Conservation (phyloP, 176 grass and related monocot species). For the Bolboschoenus planiculmis region DNA sequence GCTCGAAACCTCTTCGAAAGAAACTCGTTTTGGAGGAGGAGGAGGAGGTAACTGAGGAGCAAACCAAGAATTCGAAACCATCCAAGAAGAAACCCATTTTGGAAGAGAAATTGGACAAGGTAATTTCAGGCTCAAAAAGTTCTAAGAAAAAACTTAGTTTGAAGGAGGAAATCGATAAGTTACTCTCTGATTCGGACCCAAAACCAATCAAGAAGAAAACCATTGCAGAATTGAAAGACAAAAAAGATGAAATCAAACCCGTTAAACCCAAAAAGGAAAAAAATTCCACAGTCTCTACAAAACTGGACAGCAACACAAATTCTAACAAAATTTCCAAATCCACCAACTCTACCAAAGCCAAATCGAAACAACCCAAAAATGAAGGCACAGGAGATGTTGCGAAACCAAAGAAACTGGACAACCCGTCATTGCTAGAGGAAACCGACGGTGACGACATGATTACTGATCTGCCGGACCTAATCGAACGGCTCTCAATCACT, state of each 20-base stretch:
- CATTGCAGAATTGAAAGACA: neutral
- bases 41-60: neutral
- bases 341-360: slow-evolving; percentile 41
- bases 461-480: slow-evolving; percentile 82
- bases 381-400: slow-evolving; percentile 9
- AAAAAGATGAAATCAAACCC: slow-evolving; percentile 64
- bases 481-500: slow-evolving; percentile 57
- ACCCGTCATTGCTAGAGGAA: slow-evolving; percentile 37
- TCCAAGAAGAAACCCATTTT: slow-evolving; percentile 7
- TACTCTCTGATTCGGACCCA: neutral
- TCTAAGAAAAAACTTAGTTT: slow-evolving; percentile 21
- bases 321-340: slow-evolving; percentile 34
- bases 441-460: slow-evolving; percentile 48
- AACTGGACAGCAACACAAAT: slow-evolving; percentile 32
- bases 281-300: slow-evolving; percentile 32
- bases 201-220: slow-evolving; percentile 29
- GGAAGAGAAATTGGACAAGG: slow-evolving; percentile 17
- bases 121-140: neutral
- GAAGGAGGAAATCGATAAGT: slow-evolving; percentile 18
- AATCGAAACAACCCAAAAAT: slow-evolving; percentile 32
- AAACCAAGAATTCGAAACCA: neutral
- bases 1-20: slow-evolving; percentile 4
- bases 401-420: slow-evolving; percentile 21
- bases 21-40: slow-evolving; percentile 14
- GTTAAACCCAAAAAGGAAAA: slow-evolving; percentile 58